Base-by-base conservation (phyloP, 768 basidiomycete genomes). In the Daedaleopsis sinensis region DNA sequence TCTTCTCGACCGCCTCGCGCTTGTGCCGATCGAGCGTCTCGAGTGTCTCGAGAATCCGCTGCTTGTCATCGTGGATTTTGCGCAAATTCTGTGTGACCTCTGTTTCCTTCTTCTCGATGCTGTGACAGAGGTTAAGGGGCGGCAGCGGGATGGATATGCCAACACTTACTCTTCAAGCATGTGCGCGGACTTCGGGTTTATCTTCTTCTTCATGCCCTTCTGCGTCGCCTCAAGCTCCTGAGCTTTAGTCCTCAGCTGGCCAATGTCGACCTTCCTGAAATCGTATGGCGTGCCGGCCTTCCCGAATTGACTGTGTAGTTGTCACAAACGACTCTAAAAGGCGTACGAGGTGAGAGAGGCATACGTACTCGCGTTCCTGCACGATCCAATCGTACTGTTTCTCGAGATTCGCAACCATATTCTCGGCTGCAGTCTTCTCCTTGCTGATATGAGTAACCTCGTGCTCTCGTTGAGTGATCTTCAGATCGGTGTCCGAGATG, bases 31-130 rank as follows among this genome's bases (percentile, higher is more conserved):
- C 96, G 11, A 98, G 85, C 70, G 97, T 92, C 35, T 85, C 88
- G 62, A 99, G 96, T 0, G 95, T 98, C 58, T 88, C 85, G 68
- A 97, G 94, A 52, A 99, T 98, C 79, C 96, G 98, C 66, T 87
- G 79, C 74, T 96, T 96, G 75, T 99, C 97, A 68, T 91, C 90
- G 70, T 93, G 74, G 0, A 98, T 95, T 4, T 90, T 93, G 2
- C 82, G 72, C 72, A 98, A 81, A 85, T 92, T 98, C 79, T 92
- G 94, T 73, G 86, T 90, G 49, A 97, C 78, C n/a, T 84, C 84
- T 0, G 81, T 73, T 73, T 99, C 96, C 68, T 90, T 88, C 80
- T 96, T 97, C 80, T 98, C 97, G 49, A 96, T 93, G 57, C 95
- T 97, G 68, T 12, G 47, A 12, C 37, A 21, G 5, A 16, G 49